phyloP scores from a whole-genome alignment of 805 yeast genomes.

The Schwanniomyces pseudopolymorphus region DNA sequence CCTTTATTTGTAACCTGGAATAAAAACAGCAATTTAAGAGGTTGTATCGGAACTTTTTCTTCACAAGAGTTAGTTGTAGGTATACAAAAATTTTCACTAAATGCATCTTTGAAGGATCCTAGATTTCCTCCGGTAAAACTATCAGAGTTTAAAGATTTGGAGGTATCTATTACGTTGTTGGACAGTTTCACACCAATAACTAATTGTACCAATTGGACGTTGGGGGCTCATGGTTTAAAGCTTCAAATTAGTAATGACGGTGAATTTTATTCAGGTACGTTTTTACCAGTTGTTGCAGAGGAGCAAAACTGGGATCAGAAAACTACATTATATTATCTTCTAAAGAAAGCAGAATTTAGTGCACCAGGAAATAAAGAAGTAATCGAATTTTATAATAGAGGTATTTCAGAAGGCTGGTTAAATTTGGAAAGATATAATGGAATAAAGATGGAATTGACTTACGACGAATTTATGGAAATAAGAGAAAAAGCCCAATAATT shows the following conservation, averaged over 20 bases:
- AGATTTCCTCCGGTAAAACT: constrained; percentile 66
- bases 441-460: constrained; percentile 23
- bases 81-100: constrained; percentile 57
- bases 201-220: constrained; percentile 68
- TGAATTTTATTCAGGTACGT: constrained; percentile 65
- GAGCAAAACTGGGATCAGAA: constrained; percentile 82
- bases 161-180: constrained; percentile 64
- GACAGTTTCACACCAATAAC: constrained; percentile 53
- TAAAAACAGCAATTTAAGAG: constrained; percentile 56
- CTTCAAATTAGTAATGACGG: constrained; percentile 48
- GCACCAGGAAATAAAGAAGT: constrained; percentile 13
- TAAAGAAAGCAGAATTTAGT: constrained; percentile 65
- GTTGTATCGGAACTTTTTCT: constrained; percentile 91
- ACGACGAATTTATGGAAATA: constrained; percentile 21
- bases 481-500: constrained; percentile 7
- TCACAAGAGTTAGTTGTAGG: constrained; percentile 55
- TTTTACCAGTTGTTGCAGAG: constrained; percentile 83
- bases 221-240: constrained; percentile 82
- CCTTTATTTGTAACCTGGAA: constrained; percentile 94
- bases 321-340: constrained; percentile 68
- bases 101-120: constrained; percentile 70
- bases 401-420: constrained; percentile 33
- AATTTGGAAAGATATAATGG: constrained; percentile 37
- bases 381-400: constrained; percentile 24
- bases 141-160: constrained; percentile 52